Evolutionary conservation across 2,329 filamentous ascomycete genomes (phyloP), one percentile per base, ranked within the genome.

Genomic region (Orbilia ellipsospora): DNA sequence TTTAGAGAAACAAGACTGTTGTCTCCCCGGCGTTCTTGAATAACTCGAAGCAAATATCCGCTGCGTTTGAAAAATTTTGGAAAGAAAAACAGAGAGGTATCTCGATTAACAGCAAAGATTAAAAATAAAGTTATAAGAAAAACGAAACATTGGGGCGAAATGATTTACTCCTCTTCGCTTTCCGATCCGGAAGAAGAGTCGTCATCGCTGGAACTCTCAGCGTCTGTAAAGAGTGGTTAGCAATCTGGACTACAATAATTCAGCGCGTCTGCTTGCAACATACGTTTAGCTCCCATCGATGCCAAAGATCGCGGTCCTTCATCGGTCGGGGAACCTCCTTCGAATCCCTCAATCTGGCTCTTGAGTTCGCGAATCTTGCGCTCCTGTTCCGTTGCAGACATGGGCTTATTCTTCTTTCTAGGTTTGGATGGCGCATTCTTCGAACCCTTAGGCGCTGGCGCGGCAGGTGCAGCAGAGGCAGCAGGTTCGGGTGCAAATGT

Each of bases 331-430:
- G 65, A 70, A 4, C 56, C 73, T 4, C 73, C 66, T 42, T 77
- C 73, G 31, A 70, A 77, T 8, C 73, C 73, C 40, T 61, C 54
- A 45, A 77, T 66, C 51, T 72, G 73, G 50, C 74, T 86, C 78
- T 88, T 86, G 23, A 92, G 85, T 80, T 88, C 85, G 78, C 87
- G 85, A 79, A 92, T 90, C 78, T 88, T 89, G 50, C 87, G 85
- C 80, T 91, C 89, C 82, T 92, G 90, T 82, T 92, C 90, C 40
- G 84, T 83, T 82, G 90, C 90, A 82, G 88, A 89, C 90, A 92
- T 92, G 0, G 90, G 90, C 84, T 92, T 92, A 82, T 92, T 91
- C 85, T 91, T 91, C 84, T 89, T 90, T 63, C 87, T 86, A 44
- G 83, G 82, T 36, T 84, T 78, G 77, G 85, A 84, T 75, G 85